Percentiles rank a stretch among this genome's conserved stretches.
These are phyloP conservation scores for Pochonia chlamydosporia DNA, from an alignment of 2,329 filamentous ascomycete genomes.

Conservation along the genomic window DNA sequence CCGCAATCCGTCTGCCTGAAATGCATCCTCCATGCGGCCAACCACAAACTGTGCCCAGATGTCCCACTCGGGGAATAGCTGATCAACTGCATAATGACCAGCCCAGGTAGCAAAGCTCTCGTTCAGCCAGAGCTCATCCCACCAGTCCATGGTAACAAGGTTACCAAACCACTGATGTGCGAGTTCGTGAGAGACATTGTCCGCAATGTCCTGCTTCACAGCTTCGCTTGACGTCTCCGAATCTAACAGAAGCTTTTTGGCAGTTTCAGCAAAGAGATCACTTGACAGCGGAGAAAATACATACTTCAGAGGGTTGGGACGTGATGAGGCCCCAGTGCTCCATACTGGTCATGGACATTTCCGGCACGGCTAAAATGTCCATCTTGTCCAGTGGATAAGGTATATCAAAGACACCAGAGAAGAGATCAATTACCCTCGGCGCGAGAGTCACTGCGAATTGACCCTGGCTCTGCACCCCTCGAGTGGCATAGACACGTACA, in stretches of 20 bases:
- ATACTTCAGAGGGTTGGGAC: too few species aligned
- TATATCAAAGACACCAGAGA: constrained; percentile 89
- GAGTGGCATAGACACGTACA: constrained; percentile 92
- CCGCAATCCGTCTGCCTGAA: constrained; percentile 81
- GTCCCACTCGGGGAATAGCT: constrained; percentile 94
- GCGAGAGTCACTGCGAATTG: constrained; percentile 86
- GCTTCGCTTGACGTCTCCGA: constrained; percentile 83
- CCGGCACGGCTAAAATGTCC: constrained; percentile 84
- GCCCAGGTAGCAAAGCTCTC: constrained; percentile 99
- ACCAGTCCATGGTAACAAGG: constrained; percentile 95
- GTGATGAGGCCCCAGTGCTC: constrained; percentile 97
- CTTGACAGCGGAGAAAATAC: too few species aligned
- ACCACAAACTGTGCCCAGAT: constrained; percentile 97
- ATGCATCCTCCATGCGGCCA: constrained; percentile 88
- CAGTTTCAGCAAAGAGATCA: too few species aligned
- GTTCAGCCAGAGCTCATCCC: constrained; percentile 89
- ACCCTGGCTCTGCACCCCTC: constrained; percentile 88
- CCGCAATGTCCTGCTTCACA: constrained; percentile 91
- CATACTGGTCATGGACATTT: constrained; percentile 85
- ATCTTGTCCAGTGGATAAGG: constrained; percentile 95
- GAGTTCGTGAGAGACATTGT: constrained; percentile 96
- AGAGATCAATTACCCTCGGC: constrained; percentile 91
- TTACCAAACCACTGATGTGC: constrained; percentile 97
- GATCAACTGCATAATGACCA: constrained; percentile 85
- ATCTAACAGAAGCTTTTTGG: constrained; percentile 93